These are phyloP conservation scores for Lyophyllum shimeji DNA, from an alignment of 768 basidiomycete species.

Conservation along the genomic window DNA sequence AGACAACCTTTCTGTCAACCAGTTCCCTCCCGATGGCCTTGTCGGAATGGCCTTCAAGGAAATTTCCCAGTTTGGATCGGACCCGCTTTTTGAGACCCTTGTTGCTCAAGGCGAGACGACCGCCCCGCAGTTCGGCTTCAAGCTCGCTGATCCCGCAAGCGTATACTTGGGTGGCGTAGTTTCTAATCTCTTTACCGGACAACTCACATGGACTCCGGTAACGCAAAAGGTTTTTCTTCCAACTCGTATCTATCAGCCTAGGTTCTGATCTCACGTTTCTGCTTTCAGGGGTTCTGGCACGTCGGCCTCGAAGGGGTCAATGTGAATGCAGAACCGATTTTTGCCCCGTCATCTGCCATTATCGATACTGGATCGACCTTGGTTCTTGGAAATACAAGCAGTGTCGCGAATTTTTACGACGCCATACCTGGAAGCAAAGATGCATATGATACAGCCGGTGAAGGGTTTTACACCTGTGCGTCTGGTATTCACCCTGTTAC, in stretches of 20 bases:
- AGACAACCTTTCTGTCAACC: not conserved
- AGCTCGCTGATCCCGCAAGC: not conserved
- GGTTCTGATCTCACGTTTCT: too few relatives aligned
- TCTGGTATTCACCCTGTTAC: not conserved
- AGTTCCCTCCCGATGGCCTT: constrained; percentile 1
- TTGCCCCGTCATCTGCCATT: constrained; percentile 21
- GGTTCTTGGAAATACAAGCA: constrained; percentile 31
- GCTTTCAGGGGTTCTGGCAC: too few relatives aligned
- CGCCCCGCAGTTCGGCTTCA: constrained; percentile 1
- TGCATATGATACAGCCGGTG: constrained; percentile 22
- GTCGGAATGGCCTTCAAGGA: not conserved
- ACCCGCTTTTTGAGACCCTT: not conserved
- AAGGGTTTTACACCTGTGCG: constrained; percentile 29
- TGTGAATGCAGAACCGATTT: constrained; percentile 22
- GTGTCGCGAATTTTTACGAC: constrained; percentile 27
- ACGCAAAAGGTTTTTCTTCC: constrained; percentile 22
- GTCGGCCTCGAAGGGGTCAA: constrained; percentile 23
- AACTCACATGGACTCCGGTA: constrained; percentile 37
- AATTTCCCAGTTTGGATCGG: not conserved
- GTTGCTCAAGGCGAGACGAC: not conserved
- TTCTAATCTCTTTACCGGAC: constrained; percentile 30
- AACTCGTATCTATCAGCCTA: constrained; percentile 3
- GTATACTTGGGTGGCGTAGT: not conserved
- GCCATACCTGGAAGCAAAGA: constrained; percentile 31
- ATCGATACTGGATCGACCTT: constrained; percentile 46